Base-by-base conservation (phyloP, 2,329 filamentous ascomycete species). In the Talaromyces sp. region DNA sequence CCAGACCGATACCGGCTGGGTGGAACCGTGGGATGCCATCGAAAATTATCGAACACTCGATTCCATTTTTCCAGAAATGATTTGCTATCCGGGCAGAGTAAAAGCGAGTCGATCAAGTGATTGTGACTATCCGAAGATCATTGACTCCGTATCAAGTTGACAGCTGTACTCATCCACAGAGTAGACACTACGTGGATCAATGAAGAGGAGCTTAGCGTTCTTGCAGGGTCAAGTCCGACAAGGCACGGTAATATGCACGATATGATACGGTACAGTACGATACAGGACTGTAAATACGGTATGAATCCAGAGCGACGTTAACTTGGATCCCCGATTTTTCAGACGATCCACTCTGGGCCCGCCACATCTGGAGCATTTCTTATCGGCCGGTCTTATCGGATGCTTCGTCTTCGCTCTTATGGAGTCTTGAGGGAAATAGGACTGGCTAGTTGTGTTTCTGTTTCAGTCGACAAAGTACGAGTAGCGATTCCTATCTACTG, bases 1-100 rank as follows among this genome's bases (percentile, higher is more conserved):
- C 48, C 48, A 56, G 58, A 33, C 58, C 41, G 58, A 60, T 60
- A 60, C 58, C 58, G 31, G 58, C 37, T 37, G 19, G 31, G 43
- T 35, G 41, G 57, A 60, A 60, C 57, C 24, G 19, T 31, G 27
- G 39, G 22, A 33, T 43, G 7, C 43, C 24, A 9, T 60, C 43
- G 57, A 60, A 45, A 47, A 56, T 24, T 39, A 37, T 56, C 31
- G 50, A 35, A 37, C 16, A 35, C 10, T 54, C 52, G 37, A 56
- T 37, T 22, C n/a, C 27, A 14, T 39, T 24, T 14, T 33, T 52
- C 7, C 9, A 13, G 50, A 19, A 54, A 22, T 11, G 31, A 54
- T 54, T 13, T 8, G 19, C 31, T 19, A 16, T 37, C 7, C 22
- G 3, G 3, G 8, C 10, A 24, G 35, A 37, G 27, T 31, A 7